Evolutionary conservation across 108 stramenopile species (phyloP), one percentile per base, ranked within the genome.

Genomic region (Skeletonema marinoi): DNA sequence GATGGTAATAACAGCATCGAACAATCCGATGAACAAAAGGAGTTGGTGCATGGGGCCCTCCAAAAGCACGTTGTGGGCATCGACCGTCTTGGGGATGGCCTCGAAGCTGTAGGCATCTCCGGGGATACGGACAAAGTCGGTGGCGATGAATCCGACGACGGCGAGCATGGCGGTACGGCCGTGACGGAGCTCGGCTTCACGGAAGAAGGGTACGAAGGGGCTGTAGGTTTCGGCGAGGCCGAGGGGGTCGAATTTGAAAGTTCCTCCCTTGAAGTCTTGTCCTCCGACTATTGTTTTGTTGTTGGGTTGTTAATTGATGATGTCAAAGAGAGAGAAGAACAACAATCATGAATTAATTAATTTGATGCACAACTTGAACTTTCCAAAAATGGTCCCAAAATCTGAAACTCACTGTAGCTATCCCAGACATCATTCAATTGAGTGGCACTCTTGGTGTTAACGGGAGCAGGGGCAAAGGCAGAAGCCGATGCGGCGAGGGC

Each of bases 131-230:
- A 95, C 78, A 48, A 95, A 90, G 66, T 97, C 96, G 60, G 94
- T 71, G 59, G 81, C 89, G 75, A 95, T 78, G 83, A 90, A 90
- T 64, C 96, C 96, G 58, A 92, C 71, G 32, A 87, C 84, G 70
- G 93, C 96, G 42, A 97, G 73, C 96, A 97, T 96, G 84, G 96
- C 96, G 35, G 91, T 84, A 60, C 96, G 93, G 48, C 93, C 91
- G 76, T 96, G 96, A 46, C 81, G 77, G 76, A 97, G 72, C 74
- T 97, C 96, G 70, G 90, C 78, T 80, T 97, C 96, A 71, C 96
- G 92, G 93, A 95, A 97, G 76, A 85, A 96, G 58, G 77, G 73
- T 30, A 86, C 72, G 69, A 77, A 71, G 21, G 87, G 82, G 17
- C 60, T 65, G 78, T 89, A 88, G 17, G 88, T 85, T 74, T 90